Conservation (phyloP, 208 protist genomes). For the Acanthamoeba healyi region DNA sequence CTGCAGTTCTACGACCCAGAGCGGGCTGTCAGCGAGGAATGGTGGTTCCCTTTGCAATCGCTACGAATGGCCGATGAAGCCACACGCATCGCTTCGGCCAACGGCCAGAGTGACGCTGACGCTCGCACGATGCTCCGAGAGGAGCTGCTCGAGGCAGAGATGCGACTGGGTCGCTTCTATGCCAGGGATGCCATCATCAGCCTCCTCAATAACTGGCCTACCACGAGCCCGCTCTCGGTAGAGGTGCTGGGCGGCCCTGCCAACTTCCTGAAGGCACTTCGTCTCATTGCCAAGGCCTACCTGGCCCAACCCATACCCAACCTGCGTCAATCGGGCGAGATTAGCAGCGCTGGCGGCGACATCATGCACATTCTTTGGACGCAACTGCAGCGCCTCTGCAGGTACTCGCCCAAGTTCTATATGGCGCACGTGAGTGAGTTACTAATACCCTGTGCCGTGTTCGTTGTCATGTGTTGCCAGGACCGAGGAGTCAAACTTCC, state of each 20-base stretch:
- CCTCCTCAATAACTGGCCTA: conserved; percentile 53
- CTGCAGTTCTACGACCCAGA: conserved; percentile 56
- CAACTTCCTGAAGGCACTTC: conserved; percentile 52
- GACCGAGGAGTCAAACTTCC: neutral
- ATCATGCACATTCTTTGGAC: conserved; percentile 41
- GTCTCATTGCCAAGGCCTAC: conserved; percentile 39
- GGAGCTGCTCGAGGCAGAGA: neutral
- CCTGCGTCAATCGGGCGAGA: neutral
- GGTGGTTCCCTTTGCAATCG: conserved; percentile 64
- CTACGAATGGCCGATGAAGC: conserved; percentile 8
- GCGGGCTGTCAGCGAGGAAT: conserved; percentile 54
- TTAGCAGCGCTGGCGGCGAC: neutral
- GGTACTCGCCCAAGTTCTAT: neutral
- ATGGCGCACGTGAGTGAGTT: neutral
- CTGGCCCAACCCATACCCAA: conserved; percentile 50
- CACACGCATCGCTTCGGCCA: neutral
- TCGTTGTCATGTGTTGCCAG: neutral
- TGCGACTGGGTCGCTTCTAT: conserved; percentile 43
- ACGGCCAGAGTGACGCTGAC: neutral
- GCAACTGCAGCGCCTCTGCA: conserved; percentile 16
- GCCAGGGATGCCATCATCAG: conserved; percentile 53
- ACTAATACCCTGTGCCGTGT: neutral
- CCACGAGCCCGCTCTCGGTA: conserved; percentile 36
- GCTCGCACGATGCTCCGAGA: neutral
- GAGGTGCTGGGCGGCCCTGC: neutral